Evolutionary conservation across 2,329 filamentous ascomycete genomes (phyloP).

Genomic region (Ophiostoma novo-ulmi): DNA sequence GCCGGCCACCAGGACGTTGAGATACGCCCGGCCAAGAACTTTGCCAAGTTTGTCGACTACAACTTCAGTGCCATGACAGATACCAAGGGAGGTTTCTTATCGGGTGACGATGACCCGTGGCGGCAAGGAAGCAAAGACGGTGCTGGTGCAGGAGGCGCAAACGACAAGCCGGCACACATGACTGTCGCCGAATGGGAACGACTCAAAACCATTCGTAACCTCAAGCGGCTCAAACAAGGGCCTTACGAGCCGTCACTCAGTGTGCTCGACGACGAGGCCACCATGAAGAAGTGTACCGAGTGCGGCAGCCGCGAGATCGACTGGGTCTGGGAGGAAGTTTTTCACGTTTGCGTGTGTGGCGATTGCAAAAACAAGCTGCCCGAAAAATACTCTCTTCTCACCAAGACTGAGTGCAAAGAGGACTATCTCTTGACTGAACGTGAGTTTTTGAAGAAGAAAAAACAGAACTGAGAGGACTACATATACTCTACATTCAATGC

Average conservation of each 20-base stretch:
- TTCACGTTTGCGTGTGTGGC: constrained; percentile 69
- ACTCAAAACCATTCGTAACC: constrained; percentile 65
- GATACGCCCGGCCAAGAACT: constrained; percentile 77
- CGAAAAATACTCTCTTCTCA: constrained; percentile 90
- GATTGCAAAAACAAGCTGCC: constrained; percentile 83
- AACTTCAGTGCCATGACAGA: constrained; percentile 98
- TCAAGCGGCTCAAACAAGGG: constrained; percentile 69
- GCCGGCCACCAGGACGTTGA: constrained; percentile 44
- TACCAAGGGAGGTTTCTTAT: constrained; percentile 92
- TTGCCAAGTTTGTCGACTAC: constrained; percentile 93
- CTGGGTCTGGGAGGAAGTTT: constrained; percentile 87
- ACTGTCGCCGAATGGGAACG: constrained; percentile 87
- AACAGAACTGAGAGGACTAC: neutral
- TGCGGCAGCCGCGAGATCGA: constrained; percentile 84
- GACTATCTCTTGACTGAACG: constrained; percentile 93
- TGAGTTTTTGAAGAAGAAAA: constrained; percentile 41
- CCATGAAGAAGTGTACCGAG: constrained; percentile 73
- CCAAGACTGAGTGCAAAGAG: constrained; percentile 92
- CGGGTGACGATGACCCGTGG: constrained; percentile 83
- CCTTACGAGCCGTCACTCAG: constrained; percentile 88
- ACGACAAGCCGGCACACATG: constrained; percentile 83
- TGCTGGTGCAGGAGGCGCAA: constrained; percentile 49
- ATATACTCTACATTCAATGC: neutral
- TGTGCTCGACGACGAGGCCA: constrained; percentile 57
- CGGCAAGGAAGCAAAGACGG: constrained; percentile 63